phyloP scores from a whole-genome alignment of 202 grass and related monocot genomes.

The Bolboschoenoplectus hybrid region DNA sequence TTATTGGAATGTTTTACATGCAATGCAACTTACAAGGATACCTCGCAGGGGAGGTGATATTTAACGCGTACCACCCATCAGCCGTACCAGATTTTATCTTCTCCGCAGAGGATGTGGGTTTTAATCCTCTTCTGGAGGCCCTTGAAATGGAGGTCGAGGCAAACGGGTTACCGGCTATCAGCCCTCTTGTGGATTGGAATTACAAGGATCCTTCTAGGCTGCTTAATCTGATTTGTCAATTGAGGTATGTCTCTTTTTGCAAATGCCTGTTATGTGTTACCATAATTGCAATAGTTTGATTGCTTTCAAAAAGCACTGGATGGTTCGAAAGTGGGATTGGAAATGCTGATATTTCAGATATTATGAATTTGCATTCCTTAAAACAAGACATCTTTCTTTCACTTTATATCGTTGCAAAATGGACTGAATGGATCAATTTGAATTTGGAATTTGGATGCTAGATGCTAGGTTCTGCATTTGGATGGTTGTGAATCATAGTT shows the following conservation, averaged over 20 bases:
- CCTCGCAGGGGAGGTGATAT: slow-evolving; percentile 84
- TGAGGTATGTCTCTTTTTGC: slow-evolving; percentile 51
- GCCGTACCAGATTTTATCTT: slow-evolving; percentile 79
- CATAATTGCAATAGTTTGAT: slow-evolving; percentile 19
- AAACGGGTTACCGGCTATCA: slow-evolving; percentile 41
- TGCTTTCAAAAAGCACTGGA: not conserved
- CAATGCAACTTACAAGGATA: slow-evolving; percentile 2
- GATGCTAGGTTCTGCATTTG: slow-evolving; percentile 15
- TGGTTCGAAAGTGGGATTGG: slow-evolving; percentile 12
- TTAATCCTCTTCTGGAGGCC: slow-evolving; percentile 58
- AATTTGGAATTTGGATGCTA: slow-evolving; percentile 2
- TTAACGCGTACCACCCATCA: slow-evolving; percentile 64
- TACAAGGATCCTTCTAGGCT: slow-evolving; percentile 53
- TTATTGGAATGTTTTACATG: not conserved
- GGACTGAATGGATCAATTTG: not conserved
- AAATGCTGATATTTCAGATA: not conserved
- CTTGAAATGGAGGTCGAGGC: slow-evolving; percentile 40
- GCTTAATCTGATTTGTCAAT: slow-evolving; percentile 62
- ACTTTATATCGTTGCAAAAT: not conserved
- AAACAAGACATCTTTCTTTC: not conserved
- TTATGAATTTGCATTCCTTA: not conserved
- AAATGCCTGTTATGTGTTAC: slow-evolving; percentile 15
- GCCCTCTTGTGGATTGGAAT: slow-evolving; percentile 69
- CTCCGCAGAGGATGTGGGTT: slow-evolving; percentile 60
- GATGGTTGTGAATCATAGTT: slow-evolving; percentile 13